Evolutionary conservation across 345 rosid species (phyloP).

Genomic region (Acer yangbiense): DNA sequence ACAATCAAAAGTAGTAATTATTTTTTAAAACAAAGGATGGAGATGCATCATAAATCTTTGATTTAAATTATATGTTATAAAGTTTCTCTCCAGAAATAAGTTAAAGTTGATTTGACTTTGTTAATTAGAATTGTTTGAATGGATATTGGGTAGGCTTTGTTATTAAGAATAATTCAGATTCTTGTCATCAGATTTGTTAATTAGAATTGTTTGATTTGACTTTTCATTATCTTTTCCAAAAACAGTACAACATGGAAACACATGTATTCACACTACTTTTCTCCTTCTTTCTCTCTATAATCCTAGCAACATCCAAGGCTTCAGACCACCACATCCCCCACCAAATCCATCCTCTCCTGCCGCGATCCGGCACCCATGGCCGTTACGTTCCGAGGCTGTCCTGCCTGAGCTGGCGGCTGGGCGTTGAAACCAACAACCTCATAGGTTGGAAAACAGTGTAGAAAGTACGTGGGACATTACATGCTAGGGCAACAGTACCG

Average conservation of each 20-base stretch:
- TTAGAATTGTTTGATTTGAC: no score
- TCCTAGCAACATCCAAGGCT: conserved; percentile 17
- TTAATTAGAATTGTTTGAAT: no score
- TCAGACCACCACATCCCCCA: conserved; percentile 13
- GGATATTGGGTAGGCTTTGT: no score
- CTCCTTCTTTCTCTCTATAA: conserved; percentile 14
- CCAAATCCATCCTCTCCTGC: conserved; percentile 47
- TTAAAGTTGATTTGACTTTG: no score
- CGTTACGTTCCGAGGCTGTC: conserved; percentile 21
- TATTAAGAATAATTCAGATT: no score
- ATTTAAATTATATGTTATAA: no score
- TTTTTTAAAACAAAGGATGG: no score
- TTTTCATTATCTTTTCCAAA: background rate
- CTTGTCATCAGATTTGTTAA: no score
- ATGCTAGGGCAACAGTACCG: conserved; percentile 48
- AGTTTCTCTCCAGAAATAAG: no score
- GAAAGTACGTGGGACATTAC: conserved; percentile 53
- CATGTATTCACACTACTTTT: background rate
- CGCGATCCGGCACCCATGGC: conserved; percentile 31
- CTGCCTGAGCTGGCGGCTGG: conserved; percentile 68
- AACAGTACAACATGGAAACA: background rate
- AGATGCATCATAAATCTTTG: no score
- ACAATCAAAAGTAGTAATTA: no score
- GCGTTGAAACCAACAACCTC: conserved; percentile 60
- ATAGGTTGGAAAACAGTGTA: conserved; percentile 45